Evolutionary conservation across 495 filamentous ascomycete genomes (phyloP).

Genomic region (Amphirosellinia nigrospora): DNA sequence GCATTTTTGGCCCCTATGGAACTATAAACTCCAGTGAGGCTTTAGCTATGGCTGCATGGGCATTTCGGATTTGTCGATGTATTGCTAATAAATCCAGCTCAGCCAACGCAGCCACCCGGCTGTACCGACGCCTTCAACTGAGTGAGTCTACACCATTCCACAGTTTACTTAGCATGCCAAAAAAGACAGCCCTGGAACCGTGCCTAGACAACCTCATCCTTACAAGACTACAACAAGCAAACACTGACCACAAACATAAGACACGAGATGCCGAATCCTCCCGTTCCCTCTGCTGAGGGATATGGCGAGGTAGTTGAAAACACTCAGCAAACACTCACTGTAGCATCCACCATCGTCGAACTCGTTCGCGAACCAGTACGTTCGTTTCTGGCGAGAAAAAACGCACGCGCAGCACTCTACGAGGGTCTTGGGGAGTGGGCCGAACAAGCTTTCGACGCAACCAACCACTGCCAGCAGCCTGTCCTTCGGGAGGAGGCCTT

Average conservation of each 20-base stretch:
- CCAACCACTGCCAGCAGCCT: background rate
- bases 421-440: background rate
- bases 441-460: background rate
- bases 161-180: no score
- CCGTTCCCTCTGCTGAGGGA: background rate
- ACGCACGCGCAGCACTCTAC: background rate
- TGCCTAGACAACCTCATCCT: no score
- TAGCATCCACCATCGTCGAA: background rate
- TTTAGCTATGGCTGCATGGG: no score
- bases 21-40: no score
- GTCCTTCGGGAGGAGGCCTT: background rate
- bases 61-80: no score
- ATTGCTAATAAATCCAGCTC: no score
- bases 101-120: no score
- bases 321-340: background rate
- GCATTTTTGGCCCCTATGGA: no score
- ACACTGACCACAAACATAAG: no score
- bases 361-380: background rate
- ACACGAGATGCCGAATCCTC: background rate
- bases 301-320: background rate
- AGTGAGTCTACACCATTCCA: no score
- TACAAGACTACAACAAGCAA: no score
- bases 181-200: no score
- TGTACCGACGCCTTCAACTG: conserved; percentile 33
- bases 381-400: background rate